These are phyloP conservation scores for Letharia columbiana DNA, from an alignment of 495 filamentous ascomycete species.

Conservation along the genomic window DNA sequence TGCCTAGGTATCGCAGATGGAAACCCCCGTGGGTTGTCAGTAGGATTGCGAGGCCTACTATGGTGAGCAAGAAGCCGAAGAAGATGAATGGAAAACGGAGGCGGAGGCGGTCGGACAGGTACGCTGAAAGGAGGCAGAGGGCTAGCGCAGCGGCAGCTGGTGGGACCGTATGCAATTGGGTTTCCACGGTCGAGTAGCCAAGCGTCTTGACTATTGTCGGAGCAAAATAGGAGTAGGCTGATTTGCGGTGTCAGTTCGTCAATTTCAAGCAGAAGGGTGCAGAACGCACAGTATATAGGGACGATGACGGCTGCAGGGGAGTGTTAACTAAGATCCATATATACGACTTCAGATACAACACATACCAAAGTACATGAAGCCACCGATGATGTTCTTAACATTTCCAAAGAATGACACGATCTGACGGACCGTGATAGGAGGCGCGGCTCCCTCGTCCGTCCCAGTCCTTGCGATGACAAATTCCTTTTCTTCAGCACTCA, in stretches of 20 bases:
- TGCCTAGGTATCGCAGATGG: constrained; percentile 45
- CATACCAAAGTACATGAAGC: constrained; percentile 29
- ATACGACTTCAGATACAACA: neutral
- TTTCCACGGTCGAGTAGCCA: constrained; percentile 38
- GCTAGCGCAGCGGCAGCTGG: constrained; percentile 38
- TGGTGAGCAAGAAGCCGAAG: constrained; percentile 38
- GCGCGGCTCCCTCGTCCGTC: constrained; percentile 7
- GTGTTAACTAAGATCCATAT: neutral
- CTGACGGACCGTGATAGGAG: constrained; percentile 12
- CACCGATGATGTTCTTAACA: constrained; percentile 25
- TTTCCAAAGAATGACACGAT: constrained; percentile 19
- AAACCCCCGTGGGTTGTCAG: constrained; percentile 45
- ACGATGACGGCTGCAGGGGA: constrained; percentile 17
- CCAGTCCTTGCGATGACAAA: constrained; percentile 18
- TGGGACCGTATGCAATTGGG: constrained; percentile 43
- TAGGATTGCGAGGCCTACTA: constrained; percentile 55
- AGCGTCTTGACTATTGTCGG: constrained; percentile 37
- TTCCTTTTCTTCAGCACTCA: constrained; percentile 18
- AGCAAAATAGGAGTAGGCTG: constrained; percentile 27
- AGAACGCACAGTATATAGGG: constrained; percentile 21
- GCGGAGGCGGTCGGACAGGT: constrained; percentile 45
- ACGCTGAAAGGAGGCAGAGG: constrained; percentile 52
- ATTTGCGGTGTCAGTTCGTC: neutral
- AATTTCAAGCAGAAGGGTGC: neutral
- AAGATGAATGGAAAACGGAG: constrained; percentile 51